A percentile compares a stretch with the other conserved stretches of the same genome.
These are phyloP conservation scores for Iberis pinnata DNA, from an alignment of 345 rosid genomes.

Conservation along the genomic window DNA sequence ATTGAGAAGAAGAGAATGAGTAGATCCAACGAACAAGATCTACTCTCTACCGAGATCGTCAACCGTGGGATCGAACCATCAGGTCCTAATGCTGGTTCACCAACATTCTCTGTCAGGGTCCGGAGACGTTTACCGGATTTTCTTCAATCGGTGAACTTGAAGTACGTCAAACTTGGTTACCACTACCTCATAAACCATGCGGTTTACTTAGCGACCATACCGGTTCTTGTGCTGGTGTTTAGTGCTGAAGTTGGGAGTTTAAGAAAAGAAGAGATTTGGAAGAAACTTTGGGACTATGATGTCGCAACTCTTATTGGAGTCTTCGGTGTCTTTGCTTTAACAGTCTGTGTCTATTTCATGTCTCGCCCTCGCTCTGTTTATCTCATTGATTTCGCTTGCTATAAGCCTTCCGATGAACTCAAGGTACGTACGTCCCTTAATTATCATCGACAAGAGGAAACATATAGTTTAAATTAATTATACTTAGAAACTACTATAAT, in stretches of 20 bases:
- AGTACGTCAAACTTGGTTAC: conserved; percentile 90
- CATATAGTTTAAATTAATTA: background rate
- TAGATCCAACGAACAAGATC: conserved; percentile 56
- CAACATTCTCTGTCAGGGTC: conserved; percentile 86
- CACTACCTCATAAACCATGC: conserved; percentile 92
- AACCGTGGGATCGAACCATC: conserved; percentile 85
- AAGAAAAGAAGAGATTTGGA: conserved; percentile 80
- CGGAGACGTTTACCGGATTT: conserved; percentile 84
- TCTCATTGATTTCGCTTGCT: conserved; percentile 80
- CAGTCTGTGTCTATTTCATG: conserved; percentile 68
- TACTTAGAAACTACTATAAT: no score
- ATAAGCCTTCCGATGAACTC: conserved; percentile 63
- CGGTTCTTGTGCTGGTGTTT: conserved; percentile 64
- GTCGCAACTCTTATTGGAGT: conserved; percentile 62
- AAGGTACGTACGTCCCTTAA: conserved; percentile 55
- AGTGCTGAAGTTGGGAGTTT: conserved; percentile 86
- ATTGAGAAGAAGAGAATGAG: conserved; percentile 20
- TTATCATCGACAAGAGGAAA: no score
- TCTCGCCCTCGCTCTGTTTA: conserved; percentile 80
- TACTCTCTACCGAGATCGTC: conserved; percentile 83
- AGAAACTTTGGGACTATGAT: conserved; percentile 79
- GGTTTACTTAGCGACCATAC: conserved; percentile 84
- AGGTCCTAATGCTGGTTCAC: conserved; percentile 84
- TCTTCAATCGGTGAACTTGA: conserved; percentile 87
- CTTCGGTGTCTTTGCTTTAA: conserved; percentile 57